phyloP scores from a whole-genome alignment of 2,329 filamentous ascomycete species.

The Aspergillus sp. region DNA sequence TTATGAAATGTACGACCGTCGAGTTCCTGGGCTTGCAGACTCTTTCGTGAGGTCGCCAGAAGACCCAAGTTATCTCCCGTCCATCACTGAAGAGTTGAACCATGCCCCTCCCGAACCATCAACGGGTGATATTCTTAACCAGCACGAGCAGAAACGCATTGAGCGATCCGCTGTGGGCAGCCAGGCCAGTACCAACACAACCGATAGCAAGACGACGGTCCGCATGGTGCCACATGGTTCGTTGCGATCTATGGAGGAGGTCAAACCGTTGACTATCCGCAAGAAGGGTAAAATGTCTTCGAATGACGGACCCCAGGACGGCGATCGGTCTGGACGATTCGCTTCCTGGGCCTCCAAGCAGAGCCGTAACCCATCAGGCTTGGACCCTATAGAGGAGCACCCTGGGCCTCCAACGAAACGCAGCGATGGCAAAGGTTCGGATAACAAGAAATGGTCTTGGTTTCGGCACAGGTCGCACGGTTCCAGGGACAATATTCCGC shows the following conservation, averaged over 20 bases:
- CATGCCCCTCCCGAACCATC: constrained; percentile 4
- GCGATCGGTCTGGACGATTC: constrained; percentile 1
- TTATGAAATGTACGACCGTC: constrained; percentile 3
- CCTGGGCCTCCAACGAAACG: constrained; percentile 25
- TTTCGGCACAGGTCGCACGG: constrained; percentile 30
- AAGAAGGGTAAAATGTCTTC: constrained; percentile 31
- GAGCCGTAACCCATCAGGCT: constrained; percentile 20
- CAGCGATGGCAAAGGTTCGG: constrained; percentile 14
- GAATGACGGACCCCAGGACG: constrained; percentile 8
- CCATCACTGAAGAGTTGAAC: constrained; percentile 44
- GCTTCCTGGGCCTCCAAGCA: constrained; percentile 18
- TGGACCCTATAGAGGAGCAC: constrained; percentile 38
- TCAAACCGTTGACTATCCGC: constrained; percentile 49
- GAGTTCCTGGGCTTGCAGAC: constrained; percentile 8
- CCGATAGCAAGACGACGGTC: constrained; percentile 39
- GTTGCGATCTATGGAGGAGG: constrained; percentile 33
- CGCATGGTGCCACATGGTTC: constrained; percentile 50
- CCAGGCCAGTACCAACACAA: constrained; percentile 12
- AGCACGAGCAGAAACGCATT: too few relatives aligned
- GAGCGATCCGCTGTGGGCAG: not conserved
- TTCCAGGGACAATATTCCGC: constrained; percentile 16
- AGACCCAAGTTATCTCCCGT: constrained; percentile 34
- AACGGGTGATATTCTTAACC: too few relatives aligned
- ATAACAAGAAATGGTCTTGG: constrained; percentile 41
- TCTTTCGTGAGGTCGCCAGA: constrained; percentile 8